Percentiles rank a stretch among this genome's conserved stretches.
Evolutionary conservation across 2,329 filamentous ascomycete species (phyloP).

Genomic region (Diaporthe sp.): DNA sequence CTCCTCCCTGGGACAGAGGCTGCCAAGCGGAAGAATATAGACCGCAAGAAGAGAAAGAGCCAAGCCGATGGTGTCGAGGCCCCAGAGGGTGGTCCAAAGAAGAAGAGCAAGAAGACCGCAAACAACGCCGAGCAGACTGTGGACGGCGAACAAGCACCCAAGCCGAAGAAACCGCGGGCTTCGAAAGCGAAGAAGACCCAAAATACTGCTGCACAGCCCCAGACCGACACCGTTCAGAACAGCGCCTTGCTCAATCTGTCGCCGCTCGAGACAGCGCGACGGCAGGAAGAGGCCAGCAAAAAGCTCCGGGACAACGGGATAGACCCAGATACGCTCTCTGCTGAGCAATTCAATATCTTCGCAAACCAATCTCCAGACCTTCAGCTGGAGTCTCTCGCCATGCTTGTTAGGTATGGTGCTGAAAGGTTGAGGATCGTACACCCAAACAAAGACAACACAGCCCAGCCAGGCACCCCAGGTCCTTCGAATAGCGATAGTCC

Average conservation of each 20-base stretch:
- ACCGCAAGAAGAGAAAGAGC: conserved; percentile 39
- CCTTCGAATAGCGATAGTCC: conserved; percentile 23
- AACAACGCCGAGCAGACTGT: conserved; percentile 30
- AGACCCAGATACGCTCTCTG: conserved; percentile 62
- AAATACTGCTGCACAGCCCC: conserved; percentile 30
- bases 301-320: conserved; percentile 59
- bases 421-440: conserved; percentile 68
- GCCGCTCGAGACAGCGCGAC: conserved; percentile 60
- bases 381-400: conserved; percentile 64
- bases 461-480: conserved; percentile 37
- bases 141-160: conserved; percentile 33
- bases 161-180: conserved; percentile 37
- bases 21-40: conserved; percentile 43
- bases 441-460: conserved; percentile 51
- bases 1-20: conserved; percentile 41
- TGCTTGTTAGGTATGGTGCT: conserved; percentile 68
- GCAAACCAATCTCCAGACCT: conserved; percentile 67
- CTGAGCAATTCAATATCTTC: conserved; percentile 69
- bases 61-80: conserved; percentile 23
- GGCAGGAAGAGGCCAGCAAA: conserved; percentile 58
- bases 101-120: conserved; percentile 43
- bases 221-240: conserved; percentile 29
- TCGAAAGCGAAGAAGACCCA: conserved; percentile 32
- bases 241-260: conserved; percentile 52
- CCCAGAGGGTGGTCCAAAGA: conserved; percentile 38